Percentiles rank a stretch among this genome's conserved stretches.
These are phyloP conservation scores for Coriolopsis trogii DNA, from an alignment of 1,284 basidiomycete genomes.

Conservation along the genomic window DNA sequence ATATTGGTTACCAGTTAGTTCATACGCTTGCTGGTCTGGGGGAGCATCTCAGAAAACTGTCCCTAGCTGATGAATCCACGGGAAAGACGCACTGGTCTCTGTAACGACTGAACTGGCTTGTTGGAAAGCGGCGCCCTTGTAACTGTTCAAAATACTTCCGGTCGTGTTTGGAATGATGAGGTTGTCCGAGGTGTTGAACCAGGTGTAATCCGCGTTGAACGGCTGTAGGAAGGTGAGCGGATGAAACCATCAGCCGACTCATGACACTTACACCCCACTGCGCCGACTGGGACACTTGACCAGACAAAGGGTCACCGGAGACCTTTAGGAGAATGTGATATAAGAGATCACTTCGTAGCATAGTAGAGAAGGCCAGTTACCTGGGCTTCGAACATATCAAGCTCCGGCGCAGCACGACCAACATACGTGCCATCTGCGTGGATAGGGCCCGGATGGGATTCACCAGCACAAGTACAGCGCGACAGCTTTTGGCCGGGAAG, in stretches of 20 bases:
- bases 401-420: constrained; percentile 86
- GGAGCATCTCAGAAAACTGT: constrained; percentile 42
- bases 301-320: constrained; percentile 30
- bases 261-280: constrained; percentile 43
- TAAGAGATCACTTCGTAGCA: constrained; percentile 4
- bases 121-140: constrained; percentile 56
- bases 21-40: constrained; percentile 44
- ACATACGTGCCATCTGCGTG: constrained; percentile 58
- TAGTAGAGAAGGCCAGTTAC: too few relatives aligned
- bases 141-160: constrained; percentile 51
- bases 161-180: constrained; percentile 47
- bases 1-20: constrained; percentile 46
- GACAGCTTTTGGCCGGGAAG: constrained; percentile 82
- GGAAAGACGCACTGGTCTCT: constrained; percentile 26
- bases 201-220: constrained; percentile 48
- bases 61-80: constrained; percentile 59
- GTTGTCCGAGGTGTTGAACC: constrained; percentile 46
- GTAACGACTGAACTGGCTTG: constrained; percentile 45
- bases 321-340: constrained; percentile 23
- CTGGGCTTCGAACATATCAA: constrained; percentile 76
- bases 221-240: constrained; percentile 41
- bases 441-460: constrained; percentile 82
- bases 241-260: background rate
- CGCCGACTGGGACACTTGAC: constrained; percentile 50
- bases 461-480: constrained; percentile 82